These are phyloP conservation scores for Poterioochromonas sp. DNA, from an alignment of 352 stramenopile species.

Conservation along the genomic window DNA sequence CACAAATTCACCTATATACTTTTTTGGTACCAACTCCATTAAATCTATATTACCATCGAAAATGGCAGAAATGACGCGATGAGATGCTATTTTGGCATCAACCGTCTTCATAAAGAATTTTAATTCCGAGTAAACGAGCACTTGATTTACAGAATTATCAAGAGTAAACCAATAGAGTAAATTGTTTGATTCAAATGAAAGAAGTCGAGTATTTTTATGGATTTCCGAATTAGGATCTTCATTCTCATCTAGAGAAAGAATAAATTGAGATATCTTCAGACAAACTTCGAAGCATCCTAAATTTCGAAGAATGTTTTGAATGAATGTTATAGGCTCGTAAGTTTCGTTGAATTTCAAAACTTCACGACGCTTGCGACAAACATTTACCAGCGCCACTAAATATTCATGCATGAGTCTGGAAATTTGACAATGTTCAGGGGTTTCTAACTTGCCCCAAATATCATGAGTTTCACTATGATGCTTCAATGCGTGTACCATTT, in stretches of 20 bases:
- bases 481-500: constrained; percentile 27
- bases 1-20: constrained; percentile 37
- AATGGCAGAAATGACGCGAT: constrained; percentile 39
- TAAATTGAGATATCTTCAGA: constrained; percentile 35
- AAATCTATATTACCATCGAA: constrained; percentile 40
- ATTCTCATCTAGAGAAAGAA: constrained; percentile 32
- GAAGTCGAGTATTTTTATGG: constrained; percentile 30
- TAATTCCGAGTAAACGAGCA: constrained; percentile 31
- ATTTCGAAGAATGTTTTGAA: constrained; percentile 43
- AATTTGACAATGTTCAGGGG: constrained; percentile 27
- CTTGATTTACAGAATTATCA: constrained; percentile 42
- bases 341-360: constrained; percentile 38
- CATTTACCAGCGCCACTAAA: constrained; percentile 36
- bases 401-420: constrained; percentile 34
- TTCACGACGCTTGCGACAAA: constrained; percentile 32
- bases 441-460: constrained; percentile 40
- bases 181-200: constrained; percentile 22
- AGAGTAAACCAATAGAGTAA: constrained; percentile 41
- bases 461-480: constrained; percentile 38
- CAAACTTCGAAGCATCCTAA: constrained; percentile 40
- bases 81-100: constrained; percentile 36
- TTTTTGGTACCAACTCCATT: constrained; percentile 40
- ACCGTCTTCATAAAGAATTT: constrained; percentile 39
- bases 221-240: constrained; percentile 23
- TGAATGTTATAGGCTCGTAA: constrained; percentile 4